Evolutionary conservation across 164 flowering plant species (phyloP).

Genomic region (Akebia trifoliata): DNA sequence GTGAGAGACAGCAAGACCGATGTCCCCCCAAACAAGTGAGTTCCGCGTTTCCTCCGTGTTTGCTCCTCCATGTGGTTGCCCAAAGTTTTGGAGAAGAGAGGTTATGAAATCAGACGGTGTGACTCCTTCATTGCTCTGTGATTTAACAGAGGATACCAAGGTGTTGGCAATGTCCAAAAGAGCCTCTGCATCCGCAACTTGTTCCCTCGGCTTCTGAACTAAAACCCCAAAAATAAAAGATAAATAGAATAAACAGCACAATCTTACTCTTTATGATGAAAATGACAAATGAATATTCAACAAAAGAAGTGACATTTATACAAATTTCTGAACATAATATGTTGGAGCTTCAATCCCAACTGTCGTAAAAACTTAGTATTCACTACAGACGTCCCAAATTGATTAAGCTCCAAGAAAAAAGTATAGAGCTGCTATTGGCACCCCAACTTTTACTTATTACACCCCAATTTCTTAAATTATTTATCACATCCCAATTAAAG

Average conservation of each 20-base stretch:
- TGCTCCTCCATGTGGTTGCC: constrained; percentile 20
- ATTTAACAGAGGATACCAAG: constrained; percentile 50
- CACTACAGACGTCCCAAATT: too few relatives aligned
- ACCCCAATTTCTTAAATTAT: too few relatives aligned
- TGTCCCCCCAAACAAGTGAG: constrained; percentile 51
- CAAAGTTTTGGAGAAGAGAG: constrained; percentile 45
- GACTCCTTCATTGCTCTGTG: constrained; percentile 47
- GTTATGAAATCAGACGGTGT: constrained; percentile 61
- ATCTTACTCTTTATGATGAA: too few relatives aligned
- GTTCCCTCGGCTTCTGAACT: constrained; percentile 91
- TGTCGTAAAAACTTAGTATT: too few relatives aligned
- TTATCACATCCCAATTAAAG: too few relatives aligned
- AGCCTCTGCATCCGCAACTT: constrained; percentile 95
- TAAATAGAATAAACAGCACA: neutral
- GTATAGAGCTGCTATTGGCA: too few relatives aligned
- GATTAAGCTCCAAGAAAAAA: too few relatives aligned
- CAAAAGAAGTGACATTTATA: too few relatives aligned
- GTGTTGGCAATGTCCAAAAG: constrained; percentile 65
- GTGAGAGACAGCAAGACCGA: constrained; percentile 55
- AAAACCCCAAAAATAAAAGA: constrained; percentile 13
- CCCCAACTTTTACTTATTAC: too few relatives aligned
- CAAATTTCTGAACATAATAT: too few relatives aligned
- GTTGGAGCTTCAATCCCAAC: too few relatives aligned
- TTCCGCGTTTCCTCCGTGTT: constrained; percentile 21
- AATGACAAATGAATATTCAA: neutral